A percentile compares a stretch with the other conserved stretches of the same genome.
These are phyloP conservation scores for Penstemon davidsonii DNA, from an alignment of 257 asterid species.

Conservation along the genomic window DNA sequence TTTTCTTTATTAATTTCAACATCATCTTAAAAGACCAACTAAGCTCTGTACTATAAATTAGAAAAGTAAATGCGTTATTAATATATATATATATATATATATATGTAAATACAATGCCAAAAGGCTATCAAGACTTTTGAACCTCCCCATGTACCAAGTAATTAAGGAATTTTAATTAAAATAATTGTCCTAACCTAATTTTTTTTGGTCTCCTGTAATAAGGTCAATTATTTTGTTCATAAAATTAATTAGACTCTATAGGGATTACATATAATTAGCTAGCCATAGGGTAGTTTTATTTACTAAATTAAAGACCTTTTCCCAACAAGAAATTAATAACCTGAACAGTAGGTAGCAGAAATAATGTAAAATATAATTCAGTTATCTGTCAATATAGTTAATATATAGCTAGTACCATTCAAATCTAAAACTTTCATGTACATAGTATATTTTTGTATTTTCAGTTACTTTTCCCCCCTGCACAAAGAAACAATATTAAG, in stretches of 20 bases:
- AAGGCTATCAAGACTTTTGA: constrained; percentile 10
- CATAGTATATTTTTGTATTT: background rate
- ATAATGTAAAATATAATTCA: background rate
- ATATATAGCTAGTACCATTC: background rate
- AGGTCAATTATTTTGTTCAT: background rate
- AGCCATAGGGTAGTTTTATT: no score
- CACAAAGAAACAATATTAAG: background rate
- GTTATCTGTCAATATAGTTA: no score
- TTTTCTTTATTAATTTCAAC: no score
- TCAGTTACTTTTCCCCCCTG: no score
- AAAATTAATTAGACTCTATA: background rate
- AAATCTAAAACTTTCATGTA: background rate
- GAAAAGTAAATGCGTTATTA: background rate
- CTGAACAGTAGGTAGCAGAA: background rate
- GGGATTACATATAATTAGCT: background rate
- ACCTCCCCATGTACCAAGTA: background rate
- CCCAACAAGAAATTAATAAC: constrained; percentile 7
- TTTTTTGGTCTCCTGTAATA: background rate
- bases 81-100: background rate
- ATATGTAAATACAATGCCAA: background rate
- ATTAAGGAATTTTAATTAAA: background rate
- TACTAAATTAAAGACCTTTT: background rate
- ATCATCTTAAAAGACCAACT: background rate
- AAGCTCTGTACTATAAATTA: no score
- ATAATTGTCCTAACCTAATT: constrained; percentile 7